Evolutionary conservation across 306 rosid species (phyloP).

Genomic region (Prosopis cineraria): DNA sequence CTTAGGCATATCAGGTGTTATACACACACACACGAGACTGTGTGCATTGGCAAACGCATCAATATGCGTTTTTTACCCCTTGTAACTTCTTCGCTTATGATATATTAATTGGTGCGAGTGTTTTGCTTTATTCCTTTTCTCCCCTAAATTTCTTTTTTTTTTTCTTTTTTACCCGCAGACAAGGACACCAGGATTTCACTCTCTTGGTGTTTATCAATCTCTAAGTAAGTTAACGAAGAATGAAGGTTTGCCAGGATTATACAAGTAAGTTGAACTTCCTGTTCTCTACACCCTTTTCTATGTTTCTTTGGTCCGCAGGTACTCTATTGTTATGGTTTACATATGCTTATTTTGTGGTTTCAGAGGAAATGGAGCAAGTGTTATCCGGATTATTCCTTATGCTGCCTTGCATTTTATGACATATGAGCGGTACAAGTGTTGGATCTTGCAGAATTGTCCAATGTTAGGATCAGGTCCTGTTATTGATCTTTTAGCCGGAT

Average conservation of each 20-base stretch:
- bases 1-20: conserved; percentile 7
- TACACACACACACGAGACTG: background rate
- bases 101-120: background rate
- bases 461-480: conserved; percentile 77
- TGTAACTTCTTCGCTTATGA: background rate
- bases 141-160: background rate
- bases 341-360: conserved; percentile 31
- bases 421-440: conserved; percentile 86
- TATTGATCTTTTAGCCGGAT: conserved; percentile 95
- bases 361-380: conserved; percentile 99
- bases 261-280: conserved; percentile 59
- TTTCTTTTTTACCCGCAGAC: conserved; percentile 49
- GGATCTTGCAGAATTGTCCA: conserved; percentile 73
- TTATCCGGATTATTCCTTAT: conserved; percentile 84
- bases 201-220: conserved; percentile 78
- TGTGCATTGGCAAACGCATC: background rate
- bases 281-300: background rate
- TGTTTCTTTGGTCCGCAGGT: background rate
- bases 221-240: conserved; percentile 64
- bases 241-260: conserved; percentile 87
- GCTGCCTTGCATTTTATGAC: conserved; percentile 98
- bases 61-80: background rate
- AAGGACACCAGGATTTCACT: conserved; percentile 79
- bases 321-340: conserved; percentile 21
- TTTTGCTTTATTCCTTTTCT: conserved; percentile 7